Evolutionary conservation across 1,284 basidiomycete genomes (phyloP).

Genomic region (Laetiporus sulphureus): DNA sequence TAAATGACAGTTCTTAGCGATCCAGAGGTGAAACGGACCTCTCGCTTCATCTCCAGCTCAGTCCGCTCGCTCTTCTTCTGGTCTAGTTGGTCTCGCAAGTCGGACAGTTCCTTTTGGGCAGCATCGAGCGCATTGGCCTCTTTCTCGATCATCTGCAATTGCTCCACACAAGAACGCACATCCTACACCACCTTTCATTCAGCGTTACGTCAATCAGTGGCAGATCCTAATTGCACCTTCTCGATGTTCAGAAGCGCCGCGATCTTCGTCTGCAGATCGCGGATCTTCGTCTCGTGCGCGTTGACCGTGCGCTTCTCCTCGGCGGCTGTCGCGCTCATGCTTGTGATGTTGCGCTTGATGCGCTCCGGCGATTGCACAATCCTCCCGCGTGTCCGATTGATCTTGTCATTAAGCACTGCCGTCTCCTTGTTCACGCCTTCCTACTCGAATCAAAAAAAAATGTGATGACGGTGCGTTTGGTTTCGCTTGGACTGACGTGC

Average conservation of each 20-base stretch:
- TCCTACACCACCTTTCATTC: too few species aligned
- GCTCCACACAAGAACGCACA: constrained; percentile 58
- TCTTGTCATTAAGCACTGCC: constrained; percentile 49
- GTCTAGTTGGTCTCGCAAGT: constrained; percentile 60
- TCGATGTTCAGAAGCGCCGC: constrained; percentile 68
- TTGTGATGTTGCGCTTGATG: constrained; percentile 70
- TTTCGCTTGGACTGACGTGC: constrained; percentile 1
- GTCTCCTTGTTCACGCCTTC: constrained; percentile 55
- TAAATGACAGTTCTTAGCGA: constrained; percentile 1
- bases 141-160: constrained; percentile 65
- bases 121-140: constrained; percentile 57
- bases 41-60: constrained; percentile 57
- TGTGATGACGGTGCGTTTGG: neutral
- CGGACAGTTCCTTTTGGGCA: constrained; percentile 55
- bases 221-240: too few species aligned
- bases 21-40: constrained; percentile 36
- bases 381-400: constrained; percentile 55
- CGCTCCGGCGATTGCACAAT: constrained; percentile 87
- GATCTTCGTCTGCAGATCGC: constrained; percentile 73
- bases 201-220: too few species aligned
- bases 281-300: constrained; percentile 59
- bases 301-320: constrained; percentile 58
- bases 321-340: constrained; percentile 56
- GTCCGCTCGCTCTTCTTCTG: constrained; percentile 66
- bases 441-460: constrained; percentile 23